A percentile compares a stretch with the other conserved stretches of the same genome.
phyloP scores from a whole-genome alignment of 2,329 filamentous ascomycete species.

The Thelonectria blattea region DNA sequence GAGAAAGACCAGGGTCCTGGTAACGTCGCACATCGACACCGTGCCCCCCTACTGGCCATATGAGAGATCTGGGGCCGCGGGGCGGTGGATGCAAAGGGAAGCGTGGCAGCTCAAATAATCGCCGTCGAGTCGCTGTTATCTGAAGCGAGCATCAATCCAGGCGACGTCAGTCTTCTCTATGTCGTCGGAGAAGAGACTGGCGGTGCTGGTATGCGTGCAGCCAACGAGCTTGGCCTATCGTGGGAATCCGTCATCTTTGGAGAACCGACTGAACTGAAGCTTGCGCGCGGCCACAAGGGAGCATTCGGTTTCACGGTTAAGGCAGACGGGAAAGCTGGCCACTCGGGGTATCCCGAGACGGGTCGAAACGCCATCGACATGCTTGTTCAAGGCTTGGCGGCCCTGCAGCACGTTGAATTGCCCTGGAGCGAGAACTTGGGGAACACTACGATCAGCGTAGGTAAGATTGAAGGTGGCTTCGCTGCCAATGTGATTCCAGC shows the following conservation, averaged over 20 bases:
- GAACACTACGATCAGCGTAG: constrained; percentile 83
- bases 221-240: constrained; percentile 24
- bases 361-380: constrained; percentile 79
- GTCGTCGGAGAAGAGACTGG: constrained; percentile 37
- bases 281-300: constrained; percentile 36
- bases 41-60: constrained; percentile 73
- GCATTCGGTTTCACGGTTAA: constrained; percentile 51
- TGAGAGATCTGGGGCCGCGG: constrained; percentile 64
- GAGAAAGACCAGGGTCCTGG: constrained; percentile 59
- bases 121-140: constrained; percentile 27
- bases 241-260: constrained; percentile 37
- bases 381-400: constrained; percentile 69
- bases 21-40: constrained; percentile 78
- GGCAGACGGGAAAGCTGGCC: constrained; percentile 73
- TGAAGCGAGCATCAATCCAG: constrained; percentile 23
- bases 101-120: constrained; percentile 47
- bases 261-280: constrained; percentile 37
- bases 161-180: constrained; percentile 31
- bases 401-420: constrained; percentile 67
- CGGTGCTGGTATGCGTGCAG: constrained; percentile 33
- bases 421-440: constrained; percentile 77
- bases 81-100: constrained; percentile 68
- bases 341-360: constrained; percentile 86
- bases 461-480: constrained; percentile 73
- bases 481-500: constrained; percentile 84